Conservation (phyloP, 179 eudicot species). For the Beta macrorhiza region DNA sequence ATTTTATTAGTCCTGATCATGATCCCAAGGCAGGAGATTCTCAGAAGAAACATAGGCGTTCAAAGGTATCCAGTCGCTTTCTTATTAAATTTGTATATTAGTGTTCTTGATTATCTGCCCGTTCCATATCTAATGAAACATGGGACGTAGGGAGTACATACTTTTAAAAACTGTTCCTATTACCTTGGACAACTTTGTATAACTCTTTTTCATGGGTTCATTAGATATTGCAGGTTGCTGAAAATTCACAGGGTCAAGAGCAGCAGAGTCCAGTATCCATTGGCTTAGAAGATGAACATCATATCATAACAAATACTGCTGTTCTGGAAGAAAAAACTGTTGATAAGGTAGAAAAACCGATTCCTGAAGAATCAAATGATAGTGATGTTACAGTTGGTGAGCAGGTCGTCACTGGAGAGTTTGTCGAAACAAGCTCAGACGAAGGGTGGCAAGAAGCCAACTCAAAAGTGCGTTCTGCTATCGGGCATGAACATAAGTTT, state of each 20-base stretch:
- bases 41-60: constrained; percentile 71
- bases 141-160: no score
- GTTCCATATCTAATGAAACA: no score
- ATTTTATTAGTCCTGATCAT: constrained; percentile 82
- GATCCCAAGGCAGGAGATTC: constrained; percentile 76
- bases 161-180: neutral
- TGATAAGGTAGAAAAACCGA: constrained; percentile 24
- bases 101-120: no score
- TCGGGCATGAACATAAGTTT: constrained; percentile 44
- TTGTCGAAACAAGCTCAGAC: constrained; percentile 51
- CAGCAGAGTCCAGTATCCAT: constrained; percentile 41
- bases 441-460: constrained; percentile 99
- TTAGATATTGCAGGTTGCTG: constrained; percentile 63
- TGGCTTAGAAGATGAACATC: constrained; percentile 30
- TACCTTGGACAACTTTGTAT: neutral
- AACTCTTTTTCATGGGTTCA: constrained; percentile 20
- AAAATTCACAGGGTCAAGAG: constrained; percentile 41
- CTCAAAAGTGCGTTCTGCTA: constrained; percentile 61
- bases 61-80: constrained; percentile 56
- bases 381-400: constrained; percentile 32
- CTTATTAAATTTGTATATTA: no score
- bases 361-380: constrained; percentile 34
- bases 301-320: constrained; percentile 28
- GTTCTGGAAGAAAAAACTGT: constrained; percentile 33
- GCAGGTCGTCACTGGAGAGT: constrained; percentile 33